A percentile compares a stretch with the other conserved stretches of the same genome.
These are phyloP conservation scores for Sordaria brevicollis DNA, from an alignment of 495 filamentous ascomycete species.

Conservation along the genomic window DNA sequence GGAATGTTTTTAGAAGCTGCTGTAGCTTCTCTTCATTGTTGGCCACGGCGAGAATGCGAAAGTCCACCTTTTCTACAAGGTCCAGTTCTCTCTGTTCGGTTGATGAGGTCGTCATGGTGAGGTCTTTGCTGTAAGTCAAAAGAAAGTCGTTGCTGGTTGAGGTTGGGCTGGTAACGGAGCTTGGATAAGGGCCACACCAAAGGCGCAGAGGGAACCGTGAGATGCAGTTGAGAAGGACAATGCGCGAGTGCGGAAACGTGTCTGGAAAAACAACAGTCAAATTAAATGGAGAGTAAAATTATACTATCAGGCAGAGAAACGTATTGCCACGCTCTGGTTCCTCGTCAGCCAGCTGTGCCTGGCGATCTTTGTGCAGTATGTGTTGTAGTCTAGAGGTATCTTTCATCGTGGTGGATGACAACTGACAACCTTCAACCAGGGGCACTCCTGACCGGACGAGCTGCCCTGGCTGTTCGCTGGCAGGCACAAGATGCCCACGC, in stretches of 20 bases:
- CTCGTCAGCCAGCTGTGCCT: not conserved
- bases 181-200: not conserved
- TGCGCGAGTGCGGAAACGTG: not conserved
- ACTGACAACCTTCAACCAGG: not conserved
- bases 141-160: not conserved
- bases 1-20: slow-evolving; percentile 61
- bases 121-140: not conserved
- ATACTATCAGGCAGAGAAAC: not conserved
- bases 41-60: slow-evolving; percentile 70
- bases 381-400: no score
- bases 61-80: slow-evolving; percentile 82
- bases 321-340: not conserved
- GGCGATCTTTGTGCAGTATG: not conserved
- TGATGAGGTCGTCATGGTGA: slow-evolving; percentile 20
- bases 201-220: not conserved
- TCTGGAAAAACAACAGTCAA: not conserved
- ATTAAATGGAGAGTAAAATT: not conserved
- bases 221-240: not conserved
- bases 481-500: not conserved
- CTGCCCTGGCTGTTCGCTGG: not conserved
- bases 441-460: not conserved
- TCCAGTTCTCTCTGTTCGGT: slow-evolving; percentile 66
- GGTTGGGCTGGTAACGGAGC: not conserved
- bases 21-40: slow-evolving; percentile 76
- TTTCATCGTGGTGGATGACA: not conserved